Percentiles rank a stretch among this genome's conserved stretches.
Evolutionary conservation across 306 rosid species (phyloP).

Genomic region (Clitoria ternatea): DNA sequence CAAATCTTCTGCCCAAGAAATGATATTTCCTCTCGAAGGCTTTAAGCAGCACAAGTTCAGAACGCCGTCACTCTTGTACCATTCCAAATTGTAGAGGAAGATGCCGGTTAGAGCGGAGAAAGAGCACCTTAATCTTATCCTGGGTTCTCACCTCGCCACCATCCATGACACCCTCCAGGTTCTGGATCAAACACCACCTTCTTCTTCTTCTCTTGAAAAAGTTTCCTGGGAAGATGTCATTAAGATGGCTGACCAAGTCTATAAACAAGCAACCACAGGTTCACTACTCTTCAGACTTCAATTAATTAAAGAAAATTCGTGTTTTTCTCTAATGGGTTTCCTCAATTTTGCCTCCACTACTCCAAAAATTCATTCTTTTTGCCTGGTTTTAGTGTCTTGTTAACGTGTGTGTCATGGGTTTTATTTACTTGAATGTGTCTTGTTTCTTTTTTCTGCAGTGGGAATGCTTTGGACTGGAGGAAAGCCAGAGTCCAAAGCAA

Average conservation of each 20-base stretch:
- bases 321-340: background rate
- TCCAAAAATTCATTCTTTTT: background rate
- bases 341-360: background rate
- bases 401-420: no score
- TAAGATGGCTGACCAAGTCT: constrained; percentile 65
- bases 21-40: no score
- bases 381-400: background rate
- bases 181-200: constrained; percentile 59
- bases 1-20: no score
- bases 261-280: constrained; percentile 87
- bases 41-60: no score
- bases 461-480: constrained; percentile 96
- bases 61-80: no score
- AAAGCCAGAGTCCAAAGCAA: constrained; percentile 41
- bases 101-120: constrained; percentile 39
- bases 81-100: background rate
- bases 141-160: constrained; percentile 53
- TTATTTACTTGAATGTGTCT: background rate
- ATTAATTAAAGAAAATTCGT: background rate
- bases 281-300: background rate
- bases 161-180: constrained; percentile 74
- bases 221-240: constrained; percentile 73
- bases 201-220: constrained; percentile 62
- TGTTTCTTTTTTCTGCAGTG: constrained; percentile 40
- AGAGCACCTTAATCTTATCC: constrained; percentile 41